These are phyloP conservation scores for Aureobasidium sp. DNA, from an alignment of 2,329 filamentous ascomycete species.

Conservation along the genomic window DNA sequence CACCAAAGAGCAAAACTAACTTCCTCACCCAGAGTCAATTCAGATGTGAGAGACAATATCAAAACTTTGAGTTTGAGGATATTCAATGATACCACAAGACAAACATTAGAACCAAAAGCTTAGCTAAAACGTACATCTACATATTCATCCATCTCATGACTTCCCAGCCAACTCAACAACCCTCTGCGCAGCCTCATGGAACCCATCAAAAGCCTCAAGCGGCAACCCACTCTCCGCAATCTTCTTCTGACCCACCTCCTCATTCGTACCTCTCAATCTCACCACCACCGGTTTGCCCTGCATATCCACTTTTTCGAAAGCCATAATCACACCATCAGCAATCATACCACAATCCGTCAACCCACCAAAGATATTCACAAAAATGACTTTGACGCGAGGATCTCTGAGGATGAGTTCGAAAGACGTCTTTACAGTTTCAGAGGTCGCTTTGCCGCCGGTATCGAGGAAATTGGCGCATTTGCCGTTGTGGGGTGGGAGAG, in stretches of 20 bases:
- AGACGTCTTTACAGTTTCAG: slow-evolving; percentile 66
- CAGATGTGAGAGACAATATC: too few relatives aligned
- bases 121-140: not conserved
- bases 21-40: too few relatives aligned
- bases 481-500: slow-evolving; percentile 49
- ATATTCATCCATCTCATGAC: slow-evolving; percentile 8
- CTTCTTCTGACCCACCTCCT: slow-evolving; percentile 59
- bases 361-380: slow-evolving; percentile 64
- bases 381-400: slow-evolving; percentile 59
- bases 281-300: slow-evolving; percentile 60
- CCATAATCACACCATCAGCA: slow-evolving; percentile 62
- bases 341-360: slow-evolving; percentile 75
- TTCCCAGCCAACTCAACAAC: slow-evolving; percentile 49
- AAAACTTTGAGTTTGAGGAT: too few relatives aligned
- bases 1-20: too few relatives aligned
- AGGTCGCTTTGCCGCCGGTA: slow-evolving; percentile 80
- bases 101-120: too few relatives aligned
- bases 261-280: slow-evolving; percentile 64
- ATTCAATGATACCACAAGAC: too few relatives aligned
- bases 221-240: slow-evolving; percentile 59
- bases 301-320: slow-evolving; percentile 57
- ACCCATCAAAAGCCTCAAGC: slow-evolving; percentile 64
- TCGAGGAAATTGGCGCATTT: slow-evolving; percentile 77
- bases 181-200: slow-evolving; percentile 62
- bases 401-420: slow-evolving; percentile 69